A percentile compares a stretch with the other conserved stretches of the same genome.
Conservation (phyloP, 2,329 filamentous ascomycete species). For the Claviceps sp. region DNA sequence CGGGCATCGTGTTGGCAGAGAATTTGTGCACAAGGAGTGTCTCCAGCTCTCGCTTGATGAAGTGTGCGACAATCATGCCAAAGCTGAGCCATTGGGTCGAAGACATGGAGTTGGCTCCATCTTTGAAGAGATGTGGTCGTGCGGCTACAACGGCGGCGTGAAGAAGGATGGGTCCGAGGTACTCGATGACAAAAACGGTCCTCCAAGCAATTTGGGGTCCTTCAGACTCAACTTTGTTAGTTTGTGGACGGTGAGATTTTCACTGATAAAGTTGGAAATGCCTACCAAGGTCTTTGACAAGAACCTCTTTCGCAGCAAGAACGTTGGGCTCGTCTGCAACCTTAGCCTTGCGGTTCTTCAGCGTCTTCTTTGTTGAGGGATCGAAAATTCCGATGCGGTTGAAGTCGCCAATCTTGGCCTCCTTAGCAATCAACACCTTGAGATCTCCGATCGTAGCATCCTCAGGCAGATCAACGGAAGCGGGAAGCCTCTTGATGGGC, state of each 20-base stretch:
- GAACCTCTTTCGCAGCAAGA: constrained; percentile 41
- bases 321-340: constrained; percentile 36
- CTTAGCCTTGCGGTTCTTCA: constrained; percentile 47
- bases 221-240: constrained; percentile 19
- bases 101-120: constrained; percentile 37
- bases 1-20: constrained; percentile 87
- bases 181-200: constrained; percentile 91
- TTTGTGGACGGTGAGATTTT: background rate
- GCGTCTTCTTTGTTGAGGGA: constrained; percentile 44
- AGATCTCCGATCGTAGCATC: constrained; percentile 46
- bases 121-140: constrained; percentile 48
- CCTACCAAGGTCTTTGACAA: constrained; percentile 88
- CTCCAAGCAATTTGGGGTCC: constrained; percentile 84
- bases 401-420: constrained; percentile 37
- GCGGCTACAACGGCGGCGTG: constrained; percentile 61
- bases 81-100: constrained; percentile 61
- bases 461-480: constrained; percentile 32
- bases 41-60: constrained; percentile 89
- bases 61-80: constrained; percentile 66
- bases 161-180: constrained; percentile 80
- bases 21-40: constrained; percentile 93
- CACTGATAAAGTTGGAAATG: background rate
- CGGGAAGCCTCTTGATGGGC: constrained; percentile 40
- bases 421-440: constrained; percentile 40
- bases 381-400: constrained; percentile 52